Conservation (phyloP, 192 early-diverging fungal species). For the Jimgerdemannia lactiflua region DNA sequence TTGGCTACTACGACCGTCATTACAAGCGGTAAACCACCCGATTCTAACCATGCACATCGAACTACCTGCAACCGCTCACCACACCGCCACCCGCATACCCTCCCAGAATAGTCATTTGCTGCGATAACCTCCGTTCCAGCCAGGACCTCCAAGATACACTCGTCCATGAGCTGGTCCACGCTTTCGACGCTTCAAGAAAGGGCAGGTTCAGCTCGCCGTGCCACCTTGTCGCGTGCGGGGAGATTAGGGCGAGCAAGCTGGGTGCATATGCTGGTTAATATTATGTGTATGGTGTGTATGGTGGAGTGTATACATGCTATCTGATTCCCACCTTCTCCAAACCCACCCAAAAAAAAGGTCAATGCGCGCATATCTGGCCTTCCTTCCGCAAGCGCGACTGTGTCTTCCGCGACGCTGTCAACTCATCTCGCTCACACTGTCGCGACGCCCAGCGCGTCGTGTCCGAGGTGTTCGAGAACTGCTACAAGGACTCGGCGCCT, state of each 20-base stretch:
- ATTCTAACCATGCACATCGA: not conserved
- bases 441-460: conserved; percentile 17
- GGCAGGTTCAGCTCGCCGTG: conserved; percentile 25
- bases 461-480: conserved; percentile 25
- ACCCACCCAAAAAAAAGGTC: conserved; percentile 8
- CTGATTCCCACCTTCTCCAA: no score
- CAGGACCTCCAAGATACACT: conserved; percentile 28
- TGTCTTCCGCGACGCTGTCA: conserved; percentile 26
- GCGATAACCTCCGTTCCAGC: conserved; percentile 24
- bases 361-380: conserved; percentile 23
- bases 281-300: no score
- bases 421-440: conserved; percentile 22
- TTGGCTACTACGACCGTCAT: conserved; percentile 30
- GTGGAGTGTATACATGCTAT: no score
- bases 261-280: no score
- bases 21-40: conserved; percentile 24
- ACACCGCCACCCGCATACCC: not conserved
- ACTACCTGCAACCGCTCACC: not conserved
- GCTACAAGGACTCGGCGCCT: conserved; percentile 26
- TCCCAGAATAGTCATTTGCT: conserved; percentile 30
- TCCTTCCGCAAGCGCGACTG: conserved; percentile 14
- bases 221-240: conserved; percentile 32
- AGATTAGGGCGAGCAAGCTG: conserved; percentile 26
- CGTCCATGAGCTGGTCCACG: conserved; percentile 33
- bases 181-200: conserved; percentile 27